phyloP scores from a whole-genome alignment of 371 early-diverging fungal genomes.

The Homolaphlyctis polyrhiza region DNA sequence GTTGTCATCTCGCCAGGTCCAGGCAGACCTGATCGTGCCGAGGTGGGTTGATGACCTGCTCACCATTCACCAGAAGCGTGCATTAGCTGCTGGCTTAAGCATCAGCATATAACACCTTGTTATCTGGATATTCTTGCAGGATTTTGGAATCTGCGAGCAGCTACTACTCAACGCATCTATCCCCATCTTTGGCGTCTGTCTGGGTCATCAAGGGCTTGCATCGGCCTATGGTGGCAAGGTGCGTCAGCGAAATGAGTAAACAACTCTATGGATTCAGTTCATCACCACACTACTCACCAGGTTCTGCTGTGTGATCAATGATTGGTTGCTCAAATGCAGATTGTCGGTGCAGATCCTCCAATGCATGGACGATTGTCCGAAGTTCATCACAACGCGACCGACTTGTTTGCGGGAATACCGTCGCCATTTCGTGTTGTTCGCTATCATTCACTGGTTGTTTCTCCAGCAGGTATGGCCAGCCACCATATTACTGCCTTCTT shows the following conservation, averaged over 20 bases:
- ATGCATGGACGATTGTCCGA: conserved; percentile 83
- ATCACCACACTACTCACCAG: no score
- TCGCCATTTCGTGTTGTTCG: conserved; percentile 72
- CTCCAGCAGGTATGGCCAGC: conserved; percentile 14
- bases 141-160: conserved; percentile 76
- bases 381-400: conserved; percentile 34
- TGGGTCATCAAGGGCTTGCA: conserved; percentile 96
- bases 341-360: conserved; percentile 61
- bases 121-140: conserved; percentile 38
- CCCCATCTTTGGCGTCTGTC: conserved; percentile 96
- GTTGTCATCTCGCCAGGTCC: conserved; percentile 93
- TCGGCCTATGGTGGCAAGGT: conserved; percentile 74
- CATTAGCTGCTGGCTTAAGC: not conserved
- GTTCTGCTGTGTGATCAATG: not conserved
- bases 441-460: conserved; percentile 86
- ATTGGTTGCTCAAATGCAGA: conserved; percentile 22
- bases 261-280: not conserved
- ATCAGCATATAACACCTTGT: not conserved
- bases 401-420: conserved; percentile 59
- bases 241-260: no score
- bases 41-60: conserved; percentile 26
- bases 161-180: conserved; percentile 52
- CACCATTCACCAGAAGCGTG: no score
- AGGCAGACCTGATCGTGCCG: conserved; percentile 54
- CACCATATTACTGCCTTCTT: conserved; percentile 3